phyloP scores from a whole-genome alignment of 805 yeast genomes.

The Yarrowia sp. region DNA sequence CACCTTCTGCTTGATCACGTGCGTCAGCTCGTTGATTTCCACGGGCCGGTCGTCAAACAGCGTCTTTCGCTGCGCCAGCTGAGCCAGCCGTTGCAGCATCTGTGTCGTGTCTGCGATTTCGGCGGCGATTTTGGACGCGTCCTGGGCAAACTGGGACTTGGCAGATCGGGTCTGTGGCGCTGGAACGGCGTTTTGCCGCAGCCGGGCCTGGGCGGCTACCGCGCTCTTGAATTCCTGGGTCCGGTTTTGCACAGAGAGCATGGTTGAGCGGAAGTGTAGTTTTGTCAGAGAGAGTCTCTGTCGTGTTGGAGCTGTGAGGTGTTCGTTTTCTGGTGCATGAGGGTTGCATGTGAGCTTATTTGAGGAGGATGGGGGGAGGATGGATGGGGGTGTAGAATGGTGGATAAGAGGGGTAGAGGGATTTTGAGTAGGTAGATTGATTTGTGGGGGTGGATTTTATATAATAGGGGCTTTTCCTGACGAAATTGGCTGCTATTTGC shows the following conservation, averaged over 20 bases:
- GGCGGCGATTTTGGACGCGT: slow-evolving; percentile 80
- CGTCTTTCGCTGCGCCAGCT: slow-evolving; percentile 83
- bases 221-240: slow-evolving; percentile 92
- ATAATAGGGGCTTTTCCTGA: not conserved
- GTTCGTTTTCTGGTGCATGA: not conserved
- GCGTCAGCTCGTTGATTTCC: slow-evolving; percentile 88
- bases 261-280: not conserved
- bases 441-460: not conserved
- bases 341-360: not conserved
- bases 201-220: slow-evolving; percentile 69
- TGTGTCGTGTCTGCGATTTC: slow-evolving; percentile 86
- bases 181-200: slow-evolving; percentile 42
- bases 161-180: slow-evolving; percentile 30
- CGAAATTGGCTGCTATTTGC: not conserved
- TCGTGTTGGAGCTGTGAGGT: not conserved
- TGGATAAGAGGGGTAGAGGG: not conserved
- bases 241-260: slow-evolving; percentile 60
- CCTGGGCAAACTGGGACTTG: slow-evolving; percentile 59
- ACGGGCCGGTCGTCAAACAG: slow-evolving; percentile 91
- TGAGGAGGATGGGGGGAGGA: not conserved
- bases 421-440: not conserved
- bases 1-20: slow-evolving; percentile 76
- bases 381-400: too few species aligned
- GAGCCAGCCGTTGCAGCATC: slow-evolving; percentile 73
- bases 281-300: not conserved